Base-by-base conservation (phyloP, 805 yeast genomes). In the Alloascoidea hylecoeti region DNA sequence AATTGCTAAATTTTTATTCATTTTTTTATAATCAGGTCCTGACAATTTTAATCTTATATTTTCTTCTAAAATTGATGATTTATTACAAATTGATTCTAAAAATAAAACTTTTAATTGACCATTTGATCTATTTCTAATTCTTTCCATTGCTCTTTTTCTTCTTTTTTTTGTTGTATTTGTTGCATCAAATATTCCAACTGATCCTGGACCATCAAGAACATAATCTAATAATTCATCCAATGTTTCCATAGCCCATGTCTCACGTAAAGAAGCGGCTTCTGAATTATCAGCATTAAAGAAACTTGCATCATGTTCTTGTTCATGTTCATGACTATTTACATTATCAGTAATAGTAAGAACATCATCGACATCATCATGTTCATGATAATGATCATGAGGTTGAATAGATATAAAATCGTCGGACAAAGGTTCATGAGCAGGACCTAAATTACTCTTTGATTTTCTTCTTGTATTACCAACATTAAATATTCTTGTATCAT, bases 211-310 rank as follows among this genome's bases (percentile, higher is more conserved):
- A 12, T 72, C 67, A 36, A 86, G 55, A 3, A 92, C 69, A 57
- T 83, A 88, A 47, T 88, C 89, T 23, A 89, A 61, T 40, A 89
- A 58, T 49, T 79, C 81, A 42, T 85, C 92, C 41, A 89, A 61
- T 0, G 98, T 89, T 45, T 89, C 95, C 75, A 80, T 77, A 0
- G 98, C 98, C 97, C 97, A 92, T 54, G 80, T 72, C 50, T 89
- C 96, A 43, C 97, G 70, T 35, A 85, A 61, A 19, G 66, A 63
- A 3, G 72, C 72, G 14, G 79, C 73, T 12, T 71, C 62, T 33
- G 64, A 57, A 55, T 92, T 85, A 39, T 72, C 75, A 0, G 97
- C 96, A 27, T 78, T 70, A 59, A 89, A 89, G 52, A 89, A 89
- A 41, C 70, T 78, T 2, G 96, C 96, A 41, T 72, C 72, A 48